Evolutionary conservation across 2,329 filamentous ascomycete genomes (phyloP), one percentile per base, ranked within the genome.

Genomic region (Botryosphaeria dothidea): DNA sequence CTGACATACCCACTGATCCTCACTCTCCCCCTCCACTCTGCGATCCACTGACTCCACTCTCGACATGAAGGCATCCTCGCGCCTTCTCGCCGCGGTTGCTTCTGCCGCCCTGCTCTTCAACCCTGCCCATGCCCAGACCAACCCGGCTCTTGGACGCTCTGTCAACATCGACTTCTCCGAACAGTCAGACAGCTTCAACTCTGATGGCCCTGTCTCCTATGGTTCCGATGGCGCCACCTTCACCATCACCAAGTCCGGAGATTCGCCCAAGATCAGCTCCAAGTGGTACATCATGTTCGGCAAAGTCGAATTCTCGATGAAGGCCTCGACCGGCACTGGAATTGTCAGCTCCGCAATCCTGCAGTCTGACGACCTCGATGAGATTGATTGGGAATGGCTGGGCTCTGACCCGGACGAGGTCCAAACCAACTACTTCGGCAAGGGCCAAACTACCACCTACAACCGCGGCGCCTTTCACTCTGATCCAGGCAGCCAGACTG

Each of bases 221-320:
- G 86, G 84, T 75, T 82, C 83, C 65, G 86, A 93, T 74, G 95
- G 95, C 66, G 93, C 86, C 27, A 86, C 86, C 17, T 96, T 99
- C 76, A 93, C 92, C 27, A 89, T 99, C 61, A 79, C 87, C 61
- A 82, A 88, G 73, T 84, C 88, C 58, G 93, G 94, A 65, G 92
- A 99, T 74, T 87, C 92, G 3, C 95, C 95, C 0, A 90, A 94
- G 76, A 86, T 99, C 67, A 85, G 86, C 69, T 96, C 93, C 67
- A 87, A 95, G 72, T 98, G 96, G 86, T 98, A 97, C 84, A 97
- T 99, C 81, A 98, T 99, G 95, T 99, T 97, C 77, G 95, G 95
- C 70, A 91, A 90, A 68, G 91, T 97, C 74, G 91, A 96, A 69
- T 87, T 93, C 70, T 89, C 87, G 34, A 85, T 97, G 82, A 93